Conservation (phyloP, 2,329 filamentous ascomycete genomes). For the Didymella arachidicola region DNA sequence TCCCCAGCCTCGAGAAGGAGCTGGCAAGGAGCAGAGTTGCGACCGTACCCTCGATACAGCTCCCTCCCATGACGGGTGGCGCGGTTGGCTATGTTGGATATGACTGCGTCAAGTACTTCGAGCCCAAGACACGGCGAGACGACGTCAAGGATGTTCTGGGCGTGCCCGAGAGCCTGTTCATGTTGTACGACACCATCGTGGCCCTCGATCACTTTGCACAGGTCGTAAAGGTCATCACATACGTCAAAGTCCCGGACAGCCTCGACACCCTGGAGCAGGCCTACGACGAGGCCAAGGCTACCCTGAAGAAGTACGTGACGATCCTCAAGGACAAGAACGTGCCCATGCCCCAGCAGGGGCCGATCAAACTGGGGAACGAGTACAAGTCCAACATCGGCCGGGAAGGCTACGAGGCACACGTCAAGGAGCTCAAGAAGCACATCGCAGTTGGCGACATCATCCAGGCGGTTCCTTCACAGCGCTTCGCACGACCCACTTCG, state of each 20-base stretch:
- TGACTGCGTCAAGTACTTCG: slow-evolving; percentile 96
- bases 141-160: slow-evolving; percentile 86
- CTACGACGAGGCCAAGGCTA: slow-evolving; percentile 72
- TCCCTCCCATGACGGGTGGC: slow-evolving; percentile 88
- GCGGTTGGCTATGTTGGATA: slow-evolving; percentile 97
- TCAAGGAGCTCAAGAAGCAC: slow-evolving; percentile 85
- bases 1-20: slow-evolving; percentile 82
- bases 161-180: slow-evolving; percentile 94
- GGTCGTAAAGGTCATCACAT: slow-evolving; percentile 91
- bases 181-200: slow-evolving; percentile 94
- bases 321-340: slow-evolving; percentile 77
- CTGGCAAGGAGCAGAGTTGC: slow-evolving; percentile 80
- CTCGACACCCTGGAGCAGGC: slow-evolving; percentile 67
- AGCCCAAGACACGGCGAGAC: slow-evolving; percentile 90
- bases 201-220: slow-evolving; percentile 96
- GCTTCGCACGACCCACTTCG: slow-evolving; percentile 85
- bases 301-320: slow-evolving; percentile 72
- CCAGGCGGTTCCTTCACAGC: slow-evolving; percentile 94
- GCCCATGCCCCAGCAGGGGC: slow-evolving; percentile 77
- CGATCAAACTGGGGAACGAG: slow-evolving; percentile 75
- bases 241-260: slow-evolving; percentile 71
- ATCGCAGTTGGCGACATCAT: slow-evolving; percentile 94
- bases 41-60: slow-evolving; percentile 78
- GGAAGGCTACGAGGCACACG: slow-evolving; percentile 88
- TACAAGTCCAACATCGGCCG: slow-evolving; percentile 93